A percentile compares a stretch with the other conserved stretches of the same genome.
phyloP scores from a whole-genome alignment of 805 yeast genomes.

The Pichia heedii region DNA sequence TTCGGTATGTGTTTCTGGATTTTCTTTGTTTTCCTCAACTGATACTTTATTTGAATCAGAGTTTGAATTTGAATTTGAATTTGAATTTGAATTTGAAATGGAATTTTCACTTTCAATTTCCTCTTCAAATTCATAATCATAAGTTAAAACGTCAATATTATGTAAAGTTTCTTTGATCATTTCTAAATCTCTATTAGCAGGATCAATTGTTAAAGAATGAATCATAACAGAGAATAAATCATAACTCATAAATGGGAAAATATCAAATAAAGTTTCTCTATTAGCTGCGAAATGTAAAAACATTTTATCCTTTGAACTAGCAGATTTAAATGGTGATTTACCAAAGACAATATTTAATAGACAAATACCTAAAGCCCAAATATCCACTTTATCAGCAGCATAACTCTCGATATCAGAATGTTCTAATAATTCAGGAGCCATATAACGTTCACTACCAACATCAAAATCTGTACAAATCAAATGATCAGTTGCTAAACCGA shows the following conservation, averaged over 20 bases:
- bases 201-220: conserved; percentile 73
- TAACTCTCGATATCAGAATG: conserved; percentile 43
- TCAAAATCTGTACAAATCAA: conserved; percentile 62
- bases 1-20: too few relatives aligned
- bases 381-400: conserved; percentile 73
- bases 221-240: conserved; percentile 83
- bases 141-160: conserved; percentile 59
- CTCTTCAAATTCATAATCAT: conserved; percentile 60
- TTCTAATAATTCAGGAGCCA: conserved; percentile 92
- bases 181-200: conserved; percentile 65
- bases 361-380: conserved; percentile 86
- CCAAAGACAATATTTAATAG: conserved; percentile 79
- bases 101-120: conserved; percentile 12
- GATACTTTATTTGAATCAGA: neutral
- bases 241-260: conserved; percentile 79
- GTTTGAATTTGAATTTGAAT: too few relatives aligned
- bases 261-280: conserved; percentile 85
- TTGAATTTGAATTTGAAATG: too few relatives aligned
- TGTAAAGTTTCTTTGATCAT: conserved; percentile 52
- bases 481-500: conserved; percentile 49
- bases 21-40: neutral
- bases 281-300: conserved; percentile 80
- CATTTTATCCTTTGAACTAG: conserved; percentile 65
- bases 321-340: conserved; percentile 77
- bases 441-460: conserved; percentile 82